phyloP scores from a whole-genome alignment of 2,329 filamentous ascomycete genomes.

The Pseudomassariella vexata region DNA sequence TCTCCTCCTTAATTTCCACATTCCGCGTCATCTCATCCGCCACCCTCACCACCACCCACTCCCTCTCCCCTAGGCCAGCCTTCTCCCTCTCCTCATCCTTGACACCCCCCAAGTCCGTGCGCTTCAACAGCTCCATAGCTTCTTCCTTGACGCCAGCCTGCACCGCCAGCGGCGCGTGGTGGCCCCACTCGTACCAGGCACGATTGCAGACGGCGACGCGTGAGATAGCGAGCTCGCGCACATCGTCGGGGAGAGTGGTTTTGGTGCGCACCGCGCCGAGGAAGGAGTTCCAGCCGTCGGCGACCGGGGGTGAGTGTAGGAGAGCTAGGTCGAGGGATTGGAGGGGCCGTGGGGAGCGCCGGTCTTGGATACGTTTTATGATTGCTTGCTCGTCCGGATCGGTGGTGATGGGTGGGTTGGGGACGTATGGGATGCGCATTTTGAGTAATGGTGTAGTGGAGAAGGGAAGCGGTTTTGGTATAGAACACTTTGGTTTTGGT shows the following conservation, averaged over 20 bases:
- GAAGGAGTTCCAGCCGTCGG: constrained; percentile 70
- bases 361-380: constrained; percentile 57
- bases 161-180: constrained; percentile 65
- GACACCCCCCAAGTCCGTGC: constrained; percentile 16
- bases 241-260: constrained; percentile 42
- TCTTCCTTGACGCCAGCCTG: constrained; percentile 50
- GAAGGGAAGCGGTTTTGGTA: no score
- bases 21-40: constrained; percentile 79
- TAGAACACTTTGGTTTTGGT: no score
- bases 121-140: constrained; percentile 39
- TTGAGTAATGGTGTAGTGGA: constrained; percentile 16
- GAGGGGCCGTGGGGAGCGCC: constrained; percentile 63
- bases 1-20: constrained; percentile 61
- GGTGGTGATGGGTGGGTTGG: constrained; percentile 42
- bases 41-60: constrained; percentile 66
- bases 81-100: constrained; percentile 19
- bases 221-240: constrained; percentile 76
- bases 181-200: constrained; percentile 81
- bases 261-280: constrained; percentile 57
- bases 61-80: constrained; percentile 44
- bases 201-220: constrained; percentile 74
- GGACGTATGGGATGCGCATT: constrained; percentile 65
- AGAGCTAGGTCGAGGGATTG: constrained; percentile 72
- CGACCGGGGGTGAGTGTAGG: constrained; percentile 67
- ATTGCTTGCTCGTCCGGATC: constrained; percentile 47